Evolutionary conservation across 2,329 filamentous ascomycete species (phyloP).

Genomic region (Venturia effusa): DNA sequence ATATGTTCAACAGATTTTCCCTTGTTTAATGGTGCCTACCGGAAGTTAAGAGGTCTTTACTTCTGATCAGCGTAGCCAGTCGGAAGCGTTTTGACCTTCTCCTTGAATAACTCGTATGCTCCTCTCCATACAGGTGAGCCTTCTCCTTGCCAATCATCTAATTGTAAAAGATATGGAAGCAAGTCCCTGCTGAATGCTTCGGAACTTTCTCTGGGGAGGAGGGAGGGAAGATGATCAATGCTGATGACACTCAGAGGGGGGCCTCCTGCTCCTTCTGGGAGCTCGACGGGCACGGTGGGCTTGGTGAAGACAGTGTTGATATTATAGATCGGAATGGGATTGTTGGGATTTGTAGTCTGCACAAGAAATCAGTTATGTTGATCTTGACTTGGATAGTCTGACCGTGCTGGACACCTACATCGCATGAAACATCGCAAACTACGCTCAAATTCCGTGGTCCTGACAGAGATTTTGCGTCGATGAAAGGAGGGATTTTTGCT

Average conservation of each 20-base stretch:
- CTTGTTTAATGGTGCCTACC: background rate
- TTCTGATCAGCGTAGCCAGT: conserved; percentile 19
- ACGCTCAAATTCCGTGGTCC: conserved; percentile 65
- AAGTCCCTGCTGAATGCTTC: conserved; percentile 75
- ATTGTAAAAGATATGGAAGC: conserved; percentile 62
- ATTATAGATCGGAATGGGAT: conserved; percentile 69
- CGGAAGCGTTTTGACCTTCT: conserved; percentile 66
- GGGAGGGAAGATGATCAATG: conserved; percentile 49
- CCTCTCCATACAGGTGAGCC: conserved; percentile 66
- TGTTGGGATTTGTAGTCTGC: conserved; percentile 56
- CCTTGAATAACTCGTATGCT: conserved; percentile 72
- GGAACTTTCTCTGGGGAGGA: conserved; percentile 76
- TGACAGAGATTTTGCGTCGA: conserved; percentile 56
- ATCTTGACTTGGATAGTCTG: background rate
- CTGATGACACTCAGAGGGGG: conserved; percentile 68
- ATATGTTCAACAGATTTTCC: background rate
- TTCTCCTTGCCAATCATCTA: conserved; percentile 60
- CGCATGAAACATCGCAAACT: conserved; percentile 43
- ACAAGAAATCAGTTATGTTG: background rate
- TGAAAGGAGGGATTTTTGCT: conserved; percentile 56
- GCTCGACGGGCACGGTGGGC: conserved; percentile 70
- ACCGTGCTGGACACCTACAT: conserved; percentile 23
- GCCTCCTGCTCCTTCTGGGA: conserved; percentile 37
- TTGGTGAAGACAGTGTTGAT: conserved; percentile 71
- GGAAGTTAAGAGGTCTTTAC: background rate